Percentiles rank a stretch among this genome's conserved stretches.
These are phyloP conservation scores for Neurospora pannonica DNA, from an alignment of 495 filamentous ascomycete genomes.

Conservation along the genomic window DNA sequence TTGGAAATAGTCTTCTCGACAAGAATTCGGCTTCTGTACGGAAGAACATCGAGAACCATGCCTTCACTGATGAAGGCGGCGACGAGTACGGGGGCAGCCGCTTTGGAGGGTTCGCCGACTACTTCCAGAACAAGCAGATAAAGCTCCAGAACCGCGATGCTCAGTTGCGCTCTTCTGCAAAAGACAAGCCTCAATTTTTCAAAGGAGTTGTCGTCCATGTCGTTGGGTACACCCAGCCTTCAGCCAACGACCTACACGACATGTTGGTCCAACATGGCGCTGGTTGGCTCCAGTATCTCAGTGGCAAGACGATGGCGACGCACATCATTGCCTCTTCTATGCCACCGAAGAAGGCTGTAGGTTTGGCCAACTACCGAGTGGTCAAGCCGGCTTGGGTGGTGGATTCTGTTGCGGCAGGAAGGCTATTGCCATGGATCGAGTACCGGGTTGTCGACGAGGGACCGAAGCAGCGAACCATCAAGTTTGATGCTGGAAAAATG, in stretches of 20 bases:
- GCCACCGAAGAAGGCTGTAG: conserved; percentile 82
- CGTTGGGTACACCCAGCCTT: conserved; percentile 80
- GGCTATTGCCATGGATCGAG: conserved; percentile 71
- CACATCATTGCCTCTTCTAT: conserved; percentile 89
- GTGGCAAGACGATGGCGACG: conserved; percentile 84
- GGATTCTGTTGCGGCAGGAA: conserved; percentile 75
- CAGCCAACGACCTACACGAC: conserved; percentile 46
- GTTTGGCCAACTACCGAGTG: conserved; percentile 77
- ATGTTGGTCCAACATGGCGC: conserved; percentile 86
- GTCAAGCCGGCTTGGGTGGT: conserved; percentile 96
- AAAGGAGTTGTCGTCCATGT: conserved; percentile 81
- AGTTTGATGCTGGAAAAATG: conserved; percentile 59
- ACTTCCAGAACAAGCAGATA: conserved; percentile 87
- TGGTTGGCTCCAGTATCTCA: conserved; percentile 89
- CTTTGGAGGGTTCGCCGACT: conserved; percentile 84
- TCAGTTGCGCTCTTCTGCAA: conserved; percentile 56
- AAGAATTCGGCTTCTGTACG: conserved; percentile 66
- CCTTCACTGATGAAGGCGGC: conserved; percentile 57
- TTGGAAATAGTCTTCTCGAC: conserved; percentile 54
- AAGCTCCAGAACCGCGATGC: conserved; percentile 91
- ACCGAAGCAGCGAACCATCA: conserved; percentile 63
- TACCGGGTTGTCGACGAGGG: conserved; percentile 76
- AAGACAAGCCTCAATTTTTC: conserved; percentile 73
- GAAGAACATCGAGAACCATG: conserved; percentile 72
- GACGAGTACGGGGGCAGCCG: conserved; percentile 83